Evolutionary conservation across 2,329 filamentous ascomycete genomes (phyloP), one percentile per base, ranked within the genome.

Genomic region (Colletotrichum limetticola): DNA sequence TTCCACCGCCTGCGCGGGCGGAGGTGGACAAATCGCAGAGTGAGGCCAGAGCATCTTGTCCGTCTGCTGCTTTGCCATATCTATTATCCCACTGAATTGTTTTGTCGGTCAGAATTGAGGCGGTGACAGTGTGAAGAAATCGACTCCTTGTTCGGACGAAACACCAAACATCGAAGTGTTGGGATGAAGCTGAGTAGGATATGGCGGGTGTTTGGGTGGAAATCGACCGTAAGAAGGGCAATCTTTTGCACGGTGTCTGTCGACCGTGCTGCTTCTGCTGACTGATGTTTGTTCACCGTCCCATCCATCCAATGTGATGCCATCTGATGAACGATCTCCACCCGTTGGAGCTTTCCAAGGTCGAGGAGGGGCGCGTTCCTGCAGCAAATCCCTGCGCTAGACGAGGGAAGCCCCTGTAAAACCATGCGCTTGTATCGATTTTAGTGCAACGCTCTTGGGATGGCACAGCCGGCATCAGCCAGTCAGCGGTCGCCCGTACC

Each of bases 291-390:
- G 30, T 46, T 32, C 19, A 63, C 46, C 30, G 30, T 55, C 61
- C 46, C 28, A 28, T 55, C 49, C 61, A 30, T 65, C 49, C 62
- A 56, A 65, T 65, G n/a, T 57, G 66, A 42, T 55, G 30, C 24
- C 69, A 56, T 42, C 56, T 37, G 66, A 72, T 72, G 55, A 70
- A 65, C 70, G 46, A 42, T 65, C 22, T 30, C 69, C 69, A 64
- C 66, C 35, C 28, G 22, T 12, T 64, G 57, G 35, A 68, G 65
- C 70, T 42, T 37, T 46, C 16, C 28, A 32, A 19, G 46, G 55
- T 53, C n/a, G 52, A 32, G 66, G 56, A 73, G 74, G 67, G 67
- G 74, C 71, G 71, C 71, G 74, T 75, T 75, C 74, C 74, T 75
- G 71, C 71, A 74, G 66, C 52, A 60, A 62, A 74, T 66, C 73